Percentiles rank a stretch among this genome's conserved stretches.
These are phyloP conservation scores for Meyerozyma guilliermondii DNA, from an alignment of 1,139 yeast genomes.

Conservation along the genomic window DNA sequence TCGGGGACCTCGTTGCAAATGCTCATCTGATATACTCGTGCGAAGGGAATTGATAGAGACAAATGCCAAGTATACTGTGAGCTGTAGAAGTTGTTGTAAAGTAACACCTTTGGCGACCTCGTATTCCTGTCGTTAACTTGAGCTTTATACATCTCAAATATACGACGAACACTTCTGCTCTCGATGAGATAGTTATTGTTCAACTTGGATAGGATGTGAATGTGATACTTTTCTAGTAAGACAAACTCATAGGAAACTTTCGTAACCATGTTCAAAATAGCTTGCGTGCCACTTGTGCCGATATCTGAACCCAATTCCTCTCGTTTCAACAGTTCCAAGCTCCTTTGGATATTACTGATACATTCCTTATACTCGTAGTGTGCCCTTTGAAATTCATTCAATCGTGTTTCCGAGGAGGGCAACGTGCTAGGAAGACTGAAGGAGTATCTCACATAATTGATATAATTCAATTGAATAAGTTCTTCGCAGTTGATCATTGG, in stretches of 20 bases:
- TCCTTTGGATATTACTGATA: conserved; percentile 22
- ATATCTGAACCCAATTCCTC: conserved; percentile 28
- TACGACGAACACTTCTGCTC: conserved; percentile 14
- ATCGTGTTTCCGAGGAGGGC: conserved; percentile 8
- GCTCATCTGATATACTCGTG: conserved; percentile 31
- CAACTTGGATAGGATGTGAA: conserved; percentile 34
- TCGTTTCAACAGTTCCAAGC: conserved; percentile 22
- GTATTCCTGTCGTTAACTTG: conserved; percentile 9
- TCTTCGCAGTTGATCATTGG: conserved; percentile 26
- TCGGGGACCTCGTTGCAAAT: conserved; percentile 24
- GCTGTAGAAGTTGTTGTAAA: conserved; percentile 31
- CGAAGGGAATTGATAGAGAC: conserved; percentile 33
- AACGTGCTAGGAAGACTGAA: conserved; percentile 25
- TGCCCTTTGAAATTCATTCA: conserved; percentile 18
- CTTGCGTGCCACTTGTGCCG: conserved; percentile 12
- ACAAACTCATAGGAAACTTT: conserved; percentile 39
- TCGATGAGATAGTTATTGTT: conserved; percentile 31
- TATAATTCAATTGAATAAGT: conserved; percentile 33
- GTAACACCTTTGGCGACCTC: conserved; percentile 25
- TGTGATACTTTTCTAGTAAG: conserved; percentile 36
- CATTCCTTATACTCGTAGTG: conserved; percentile 28
- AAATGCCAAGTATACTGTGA: conserved; percentile 37
- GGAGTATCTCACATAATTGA: conserved; percentile 35
- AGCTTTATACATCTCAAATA: conserved; percentile 20
- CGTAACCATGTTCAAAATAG: conserved; percentile 27